Percentiles rank a stretch among this genome's conserved stretches.
phyloP scores from a whole-genome alignment of 169 alveolate species.

The Plasmodium chabaudi region DNA sequence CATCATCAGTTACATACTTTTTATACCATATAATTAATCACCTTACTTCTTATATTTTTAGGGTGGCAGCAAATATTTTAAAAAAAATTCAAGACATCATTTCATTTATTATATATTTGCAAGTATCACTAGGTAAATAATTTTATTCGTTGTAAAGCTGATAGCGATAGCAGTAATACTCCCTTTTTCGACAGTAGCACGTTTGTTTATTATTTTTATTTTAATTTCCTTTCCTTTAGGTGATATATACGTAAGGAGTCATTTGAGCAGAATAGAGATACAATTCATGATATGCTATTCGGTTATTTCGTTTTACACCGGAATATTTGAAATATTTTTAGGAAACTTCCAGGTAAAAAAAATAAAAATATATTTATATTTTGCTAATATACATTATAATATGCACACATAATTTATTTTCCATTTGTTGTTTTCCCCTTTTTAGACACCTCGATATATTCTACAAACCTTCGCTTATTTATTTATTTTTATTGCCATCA shows the following conservation, averaged over 20 bases:
- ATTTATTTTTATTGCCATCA: constrained; percentile 69
- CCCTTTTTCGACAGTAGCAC: too few species aligned
- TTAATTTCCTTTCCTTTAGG: constrained; percentile 16
- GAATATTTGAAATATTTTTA: constrained; percentile 61
- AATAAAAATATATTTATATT: background rate
- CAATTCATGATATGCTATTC: constrained; percentile 73
- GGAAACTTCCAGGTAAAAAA: constrained; percentile 63
- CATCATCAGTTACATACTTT: too few species aligned
- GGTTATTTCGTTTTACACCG: constrained; percentile 69
- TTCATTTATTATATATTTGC: constrained; percentile 67
- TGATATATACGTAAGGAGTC: constrained; percentile 66
- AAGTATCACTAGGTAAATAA: constrained; percentile 57
- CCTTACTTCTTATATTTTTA: background rate
- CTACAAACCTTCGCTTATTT: constrained; percentile 65
- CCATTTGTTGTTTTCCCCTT: background rate
- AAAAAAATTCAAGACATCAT: constrained; percentile 65
- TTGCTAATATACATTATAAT: background rate
- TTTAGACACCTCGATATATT: constrained; percentile 67
- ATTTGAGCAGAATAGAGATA: constrained; percentile 63
- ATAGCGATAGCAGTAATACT: too few species aligned
- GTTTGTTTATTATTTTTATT: constrained; percentile 3
- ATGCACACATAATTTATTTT: background rate
- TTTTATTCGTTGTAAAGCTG: background rate
- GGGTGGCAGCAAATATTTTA: constrained; percentile 64
- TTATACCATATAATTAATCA: too few species aligned